Evolutionary conservation across 169 alveolate genomes (phyloP).

Genomic region (Cryptosporidium bovis): DNA sequence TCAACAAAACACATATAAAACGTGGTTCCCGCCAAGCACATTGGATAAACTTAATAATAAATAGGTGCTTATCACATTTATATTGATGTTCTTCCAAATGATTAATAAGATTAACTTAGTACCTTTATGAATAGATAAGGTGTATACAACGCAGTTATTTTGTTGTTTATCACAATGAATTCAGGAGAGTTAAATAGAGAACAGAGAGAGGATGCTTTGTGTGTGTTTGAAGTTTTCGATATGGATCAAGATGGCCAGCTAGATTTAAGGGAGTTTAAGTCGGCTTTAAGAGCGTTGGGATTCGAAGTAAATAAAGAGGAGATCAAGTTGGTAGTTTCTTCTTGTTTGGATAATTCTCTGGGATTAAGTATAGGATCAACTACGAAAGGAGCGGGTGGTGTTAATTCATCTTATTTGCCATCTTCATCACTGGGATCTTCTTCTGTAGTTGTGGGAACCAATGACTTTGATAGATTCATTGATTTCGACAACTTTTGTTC

Average conservation of each 20-base stretch:
- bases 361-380: constrained; percentile 28
- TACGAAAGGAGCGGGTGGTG: neutral
- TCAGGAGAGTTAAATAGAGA: constrained; percentile 85
- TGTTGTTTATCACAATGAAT: neutral
- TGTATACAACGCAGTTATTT: too few relatives aligned
- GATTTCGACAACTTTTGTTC: constrained; percentile 42
- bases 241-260: constrained; percentile 86
- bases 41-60: too few relatives aligned
- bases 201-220: constrained; percentile 86
- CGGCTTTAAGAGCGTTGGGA: constrained; percentile 90
- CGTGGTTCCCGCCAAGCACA: too few relatives aligned
- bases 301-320: constrained; percentile 89
- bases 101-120: too few relatives aligned
- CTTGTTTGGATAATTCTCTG: constrained; percentile 47
- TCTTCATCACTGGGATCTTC: neutral
- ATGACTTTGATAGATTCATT: constrained; percentile 4
- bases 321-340: constrained; percentile 82
- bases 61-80: too few relatives aligned
- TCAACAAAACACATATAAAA: too few relatives aligned
- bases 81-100: too few relatives aligned
- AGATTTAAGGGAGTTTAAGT: constrained; percentile 89
- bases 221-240: constrained; percentile 89
- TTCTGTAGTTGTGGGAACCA: neutral
- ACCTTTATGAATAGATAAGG: too few relatives aligned
- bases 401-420: neutral